phyloP scores from a whole-genome alignment of 1,139 yeast species.

The Scheffersomyces cryptocercus region DNA sequence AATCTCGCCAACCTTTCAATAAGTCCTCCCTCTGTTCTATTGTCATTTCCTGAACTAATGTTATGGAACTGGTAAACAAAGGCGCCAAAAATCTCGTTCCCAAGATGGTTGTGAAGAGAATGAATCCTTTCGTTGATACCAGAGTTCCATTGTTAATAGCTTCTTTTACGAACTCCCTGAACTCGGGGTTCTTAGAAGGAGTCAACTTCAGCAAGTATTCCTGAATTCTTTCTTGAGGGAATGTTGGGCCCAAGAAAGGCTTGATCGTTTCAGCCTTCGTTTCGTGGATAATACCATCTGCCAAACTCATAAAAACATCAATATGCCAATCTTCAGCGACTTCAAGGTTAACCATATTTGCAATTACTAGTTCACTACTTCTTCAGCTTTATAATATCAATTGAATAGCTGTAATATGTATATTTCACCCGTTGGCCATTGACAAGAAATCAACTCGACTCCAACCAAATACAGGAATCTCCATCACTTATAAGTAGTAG shows the following conservation, averaged over 20 bases:
- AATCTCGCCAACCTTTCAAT: constrained; percentile 39
- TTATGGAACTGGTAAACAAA: constrained; percentile 35
- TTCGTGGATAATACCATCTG: constrained; percentile 41
- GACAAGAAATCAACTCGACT: no score
- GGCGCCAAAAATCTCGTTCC: constrained; percentile 38
- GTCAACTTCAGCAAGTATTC: constrained; percentile 31
- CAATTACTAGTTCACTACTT: constrained; percentile 23
- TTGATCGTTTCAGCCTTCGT: constrained; percentile 29
- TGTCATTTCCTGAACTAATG: constrained; percentile 41
- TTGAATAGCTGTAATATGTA: constrained; percentile 1
- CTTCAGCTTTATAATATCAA: background rate
- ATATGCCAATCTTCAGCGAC: constrained; percentile 25
- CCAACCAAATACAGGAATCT: no score
- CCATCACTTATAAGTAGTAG: no score
- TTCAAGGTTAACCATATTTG: constrained; percentile 17
- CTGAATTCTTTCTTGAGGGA: constrained; percentile 31
- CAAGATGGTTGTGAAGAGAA: constrained; percentile 27
- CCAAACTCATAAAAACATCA: constrained; percentile 25
- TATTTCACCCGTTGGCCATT: background rate
- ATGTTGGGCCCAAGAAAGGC: constrained; percentile 26
- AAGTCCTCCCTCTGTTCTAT: constrained; percentile 28
- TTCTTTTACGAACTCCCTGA: constrained; percentile 19
- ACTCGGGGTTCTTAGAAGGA: constrained; percentile 35
- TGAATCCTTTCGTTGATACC: constrained; percentile 22
- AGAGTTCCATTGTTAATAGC: constrained; percentile 11